Conservation (phyloP, 2,329 filamentous ascomycete genomes). For the Thielaviopsis musarum region DNA sequence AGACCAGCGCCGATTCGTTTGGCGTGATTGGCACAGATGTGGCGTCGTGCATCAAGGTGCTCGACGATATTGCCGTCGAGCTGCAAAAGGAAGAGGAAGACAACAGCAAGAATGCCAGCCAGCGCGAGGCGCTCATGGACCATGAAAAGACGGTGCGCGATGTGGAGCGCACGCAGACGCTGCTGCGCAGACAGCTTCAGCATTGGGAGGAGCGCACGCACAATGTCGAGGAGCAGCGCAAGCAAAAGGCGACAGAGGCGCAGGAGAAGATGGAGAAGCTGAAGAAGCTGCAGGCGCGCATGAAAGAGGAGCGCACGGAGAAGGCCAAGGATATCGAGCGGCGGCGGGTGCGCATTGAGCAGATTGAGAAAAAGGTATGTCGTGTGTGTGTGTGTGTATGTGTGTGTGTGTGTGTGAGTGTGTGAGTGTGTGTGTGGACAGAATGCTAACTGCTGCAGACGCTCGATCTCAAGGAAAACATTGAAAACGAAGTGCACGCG, state of each 20-base stretch:
- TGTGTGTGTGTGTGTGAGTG: conserved; percentile 2
- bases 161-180: conserved; percentile 71
- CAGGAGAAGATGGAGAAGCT: conserved; percentile 85
- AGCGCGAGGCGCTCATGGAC: conserved; percentile 75
- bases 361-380: conserved; percentile 92
- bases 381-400: background rate
- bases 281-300: conserved; percentile 56
- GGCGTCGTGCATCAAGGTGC: conserved; percentile 68
- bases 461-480: conserved; percentile 92
- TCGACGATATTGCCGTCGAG: conserved; percentile 76
- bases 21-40: conserved; percentile 71
- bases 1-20: conserved; percentile 86
- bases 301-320: conserved; percentile 71
- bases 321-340: conserved; percentile 88
- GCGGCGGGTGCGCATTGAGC: conserved; percentile 82
- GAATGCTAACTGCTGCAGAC: conserved; percentile 40
- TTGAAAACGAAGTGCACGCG: conserved; percentile 81
- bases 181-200: conserved; percentile 67
- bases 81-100: conserved; percentile 85
- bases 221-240: conserved; percentile 50
- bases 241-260: conserved; percentile 66
- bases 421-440: background rate
- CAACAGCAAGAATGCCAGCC: conserved; percentile 58
- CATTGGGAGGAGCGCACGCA: conserved; percentile 74
- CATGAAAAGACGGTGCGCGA: conserved; percentile 79